Conservation (phyloP, 768 basidiomycete genomes). For the Naematelia aurantialba region DNA sequence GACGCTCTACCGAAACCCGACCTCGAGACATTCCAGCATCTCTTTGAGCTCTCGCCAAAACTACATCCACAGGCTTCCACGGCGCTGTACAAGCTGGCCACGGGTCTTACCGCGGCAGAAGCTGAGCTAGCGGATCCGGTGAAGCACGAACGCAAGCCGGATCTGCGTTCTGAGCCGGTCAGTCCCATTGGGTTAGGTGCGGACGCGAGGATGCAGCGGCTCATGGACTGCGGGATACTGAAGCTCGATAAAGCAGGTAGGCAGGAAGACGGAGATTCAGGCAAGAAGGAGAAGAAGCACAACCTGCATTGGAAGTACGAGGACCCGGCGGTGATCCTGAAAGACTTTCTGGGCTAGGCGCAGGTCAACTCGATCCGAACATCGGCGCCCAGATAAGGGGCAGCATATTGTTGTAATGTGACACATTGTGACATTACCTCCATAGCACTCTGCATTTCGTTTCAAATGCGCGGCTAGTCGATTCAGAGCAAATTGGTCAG, state of each 20-base stretch:
- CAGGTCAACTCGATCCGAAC: too few species aligned
- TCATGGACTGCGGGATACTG: conserved; percentile 21
- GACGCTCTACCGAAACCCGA: conserved; percentile 53
- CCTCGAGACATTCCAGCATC: conserved; percentile 21
- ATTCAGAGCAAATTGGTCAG: too few species aligned
- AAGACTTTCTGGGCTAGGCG: conserved; percentile 35
- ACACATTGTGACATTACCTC: neutral
- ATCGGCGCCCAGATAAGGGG: too few species aligned
- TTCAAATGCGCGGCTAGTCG: too few species aligned
- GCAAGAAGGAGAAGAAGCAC: conserved; percentile 42
- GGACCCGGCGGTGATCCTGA: conserved; percentile 45
- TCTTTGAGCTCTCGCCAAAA: conserved; percentile 28
- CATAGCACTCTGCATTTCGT: neutral
- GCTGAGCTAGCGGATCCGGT: conserved; percentile 6
- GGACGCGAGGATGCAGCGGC: conserved; percentile 4
- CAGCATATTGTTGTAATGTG: neutral
- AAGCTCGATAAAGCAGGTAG: conserved; percentile 36
- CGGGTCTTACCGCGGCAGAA: conserved; percentile 19
- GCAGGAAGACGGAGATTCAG: conserved; percentile 25
- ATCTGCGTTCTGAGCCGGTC: neutral
- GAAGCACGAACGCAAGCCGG: neutral
- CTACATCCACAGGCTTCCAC: conserved; percentile 32
- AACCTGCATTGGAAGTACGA: conserved; percentile 46
- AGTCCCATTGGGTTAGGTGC: conserved; percentile 5
- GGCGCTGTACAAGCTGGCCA: conserved; percentile 25